Evolutionary conservation across 2,329 filamentous ascomycete species (phyloP).

Genomic region (Paracoccidioides lutzii): DNA sequence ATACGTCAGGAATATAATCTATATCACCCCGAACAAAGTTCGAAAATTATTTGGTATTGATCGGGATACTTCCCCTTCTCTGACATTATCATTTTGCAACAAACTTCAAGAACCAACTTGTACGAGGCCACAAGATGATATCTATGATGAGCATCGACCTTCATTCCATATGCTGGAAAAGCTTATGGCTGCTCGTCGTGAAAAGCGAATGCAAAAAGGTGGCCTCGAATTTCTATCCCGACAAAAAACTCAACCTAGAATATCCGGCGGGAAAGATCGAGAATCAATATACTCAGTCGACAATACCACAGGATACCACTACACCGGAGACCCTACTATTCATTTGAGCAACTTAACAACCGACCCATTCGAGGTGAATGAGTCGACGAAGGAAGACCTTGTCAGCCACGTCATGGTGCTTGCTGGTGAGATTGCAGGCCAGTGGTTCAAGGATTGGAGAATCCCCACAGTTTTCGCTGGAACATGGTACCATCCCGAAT

Average conservation of each 20-base stretch:
- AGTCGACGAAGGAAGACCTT: conserved; percentile 28
- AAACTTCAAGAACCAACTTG: conserved; percentile 13
- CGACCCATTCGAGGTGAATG: conserved; percentile 26
- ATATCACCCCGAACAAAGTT: conserved; percentile 36
- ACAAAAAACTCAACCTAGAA: conserved; percentile 7
- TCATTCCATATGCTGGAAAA: conserved; percentile 24
- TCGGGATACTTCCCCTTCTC: conserved; percentile 9
- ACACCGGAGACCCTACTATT: conserved; percentile 33
- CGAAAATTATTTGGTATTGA: conserved; percentile 25
- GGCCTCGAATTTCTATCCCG: conserved; percentile 22
- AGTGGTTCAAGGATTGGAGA: conserved; percentile 39
- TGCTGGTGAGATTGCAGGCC: conserved; percentile 38
- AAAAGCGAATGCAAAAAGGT: conserved; percentile 26
- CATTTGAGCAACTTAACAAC: conserved; percentile 17
- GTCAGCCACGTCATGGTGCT: conserved; percentile 43
- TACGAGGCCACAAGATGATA: conserved; percentile 15
- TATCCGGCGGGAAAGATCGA: conserved; percentile 16
- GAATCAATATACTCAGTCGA: conserved; percentile 19
- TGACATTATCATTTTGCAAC: conserved; percentile 22
- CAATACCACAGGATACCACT: conserved; percentile 21
- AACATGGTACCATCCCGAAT: conserved; percentile 19
- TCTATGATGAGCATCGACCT: conserved; percentile 24
- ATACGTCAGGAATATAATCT: conserved; percentile 41
- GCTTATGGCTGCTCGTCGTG: conserved; percentile 28
- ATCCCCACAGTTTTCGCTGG: conserved; percentile 41